Base-by-base conservation (phyloP, 108 stramenopile species). In the Poteriospumella lacustris region DNA sequence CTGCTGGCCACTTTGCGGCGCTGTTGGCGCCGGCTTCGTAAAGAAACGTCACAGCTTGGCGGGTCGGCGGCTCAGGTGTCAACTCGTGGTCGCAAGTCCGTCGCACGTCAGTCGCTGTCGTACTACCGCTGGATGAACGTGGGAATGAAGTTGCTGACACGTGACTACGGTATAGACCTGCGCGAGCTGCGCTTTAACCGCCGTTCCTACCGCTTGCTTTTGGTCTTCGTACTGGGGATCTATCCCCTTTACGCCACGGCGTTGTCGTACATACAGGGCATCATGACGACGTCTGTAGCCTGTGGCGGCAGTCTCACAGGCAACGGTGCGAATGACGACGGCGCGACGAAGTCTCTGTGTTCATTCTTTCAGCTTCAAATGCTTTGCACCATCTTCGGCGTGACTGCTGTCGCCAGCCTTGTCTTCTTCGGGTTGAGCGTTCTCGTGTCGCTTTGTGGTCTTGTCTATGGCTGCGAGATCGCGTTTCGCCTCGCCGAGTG, bases 391-490 rank as follows among this genome's bases (percentile, higher is more conserved):
- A 5, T 3, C 3, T 26, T 26, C 31, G 9, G 5, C 3, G 24
- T 19, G 60, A 19, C 31, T 64, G 3, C 9, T 34, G 36, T 64
- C 5, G 31, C 36, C 9, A 31, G 28, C 3, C 29, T 12, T 3
- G 28, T 34, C 31, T 34, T 64, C 31, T 64, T 34, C 36, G 60
- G 60, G 5, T 3, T 34, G 31, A 12, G 12, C 36, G 60, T 64
- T 64, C 9, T 64, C 29, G 28, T 64, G 24, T 34, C 12, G 5
- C 31, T 64, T 5, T 26, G 9, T 19, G 60, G 29, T 12, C 24
- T 64, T 3, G 60, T 34, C 9, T 64, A 64, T 64, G 60, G 60
- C 9, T 26, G 29, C 36, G 60, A 64, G 60, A 64, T 64, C 28
- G 24, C 60, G 36, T 24, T 34, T 64, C 15, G 60, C 5, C 36